Percentiles rank a stretch among this genome's conserved stretches.
Evolutionary conservation across 2,329 filamentous ascomycete species (phyloP).

Genomic region (Stachybotrys chlorohalonatus): DNA sequence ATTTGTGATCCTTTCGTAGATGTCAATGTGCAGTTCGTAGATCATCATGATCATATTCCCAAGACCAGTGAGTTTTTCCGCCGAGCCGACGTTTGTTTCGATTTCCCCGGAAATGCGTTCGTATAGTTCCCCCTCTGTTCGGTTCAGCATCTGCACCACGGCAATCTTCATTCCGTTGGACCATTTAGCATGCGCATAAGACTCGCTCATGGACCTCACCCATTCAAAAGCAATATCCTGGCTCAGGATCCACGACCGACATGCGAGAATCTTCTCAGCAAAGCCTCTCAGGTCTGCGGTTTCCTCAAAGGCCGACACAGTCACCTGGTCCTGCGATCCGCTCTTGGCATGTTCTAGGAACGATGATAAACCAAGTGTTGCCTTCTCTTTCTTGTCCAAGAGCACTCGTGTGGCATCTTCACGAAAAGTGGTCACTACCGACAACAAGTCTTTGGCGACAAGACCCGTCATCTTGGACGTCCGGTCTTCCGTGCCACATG

Average conservation of each 20-base stretch:
- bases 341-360: constrained; percentile 57
- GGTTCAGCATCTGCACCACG: constrained; percentile 47
- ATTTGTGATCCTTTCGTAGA: constrained; percentile 50
- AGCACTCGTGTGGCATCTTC: constrained; percentile 45
- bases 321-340: constrained; percentile 38
- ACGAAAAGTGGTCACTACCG: constrained; percentile 38
- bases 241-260: constrained; percentile 38
- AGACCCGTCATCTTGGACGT: constrained; percentile 35
- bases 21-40: constrained; percentile 53
- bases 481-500: constrained; percentile 41
- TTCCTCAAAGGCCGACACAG: constrained; percentile 42
- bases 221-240: constrained; percentile 53
- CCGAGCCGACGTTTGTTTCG: constrained; percentile 13
- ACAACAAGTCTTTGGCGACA: constrained; percentile 39
- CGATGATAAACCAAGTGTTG: constrained; percentile 45
- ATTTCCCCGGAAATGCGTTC: constrained; percentile 35
- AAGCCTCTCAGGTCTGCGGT: constrained; percentile 43
- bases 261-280: constrained; percentile 34
- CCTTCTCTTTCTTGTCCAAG: constrained; percentile 42
- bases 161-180: constrained; percentile 46
- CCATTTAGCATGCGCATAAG: constrained; percentile 48
- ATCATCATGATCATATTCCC: constrained; percentile 45
- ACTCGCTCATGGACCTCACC: constrained; percentile 38
- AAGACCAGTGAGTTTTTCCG: constrained; percentile 21
- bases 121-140: constrained; percentile 43